Conservation (phyloP, 192 early-diverging fungal species). For the Jimgerdemannia lactiflua region DNA sequence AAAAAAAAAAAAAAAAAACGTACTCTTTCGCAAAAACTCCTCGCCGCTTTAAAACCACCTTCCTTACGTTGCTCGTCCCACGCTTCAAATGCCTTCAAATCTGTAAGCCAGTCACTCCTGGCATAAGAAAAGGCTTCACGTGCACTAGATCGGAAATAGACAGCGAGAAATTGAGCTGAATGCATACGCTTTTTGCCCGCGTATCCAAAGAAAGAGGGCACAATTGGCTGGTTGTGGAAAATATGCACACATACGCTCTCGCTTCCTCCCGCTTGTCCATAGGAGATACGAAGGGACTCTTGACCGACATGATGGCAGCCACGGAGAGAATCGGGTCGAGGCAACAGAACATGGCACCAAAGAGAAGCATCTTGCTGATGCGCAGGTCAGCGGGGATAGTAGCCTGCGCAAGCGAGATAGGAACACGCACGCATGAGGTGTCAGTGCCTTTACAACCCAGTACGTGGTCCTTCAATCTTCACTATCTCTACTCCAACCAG, state of each 20-base stretch:
- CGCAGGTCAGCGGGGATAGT: slow-evolving; percentile 75
- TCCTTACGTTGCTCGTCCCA: slow-evolving; percentile 32
- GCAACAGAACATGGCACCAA: slow-evolving; percentile 70
- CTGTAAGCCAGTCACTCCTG: slow-evolving; percentile 69
- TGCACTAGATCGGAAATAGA: slow-evolving; percentile 21
- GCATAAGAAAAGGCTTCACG: slow-evolving; percentile 36
- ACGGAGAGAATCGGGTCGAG: slow-evolving; percentile 71
- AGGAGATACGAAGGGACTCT: slow-evolving; percentile 41
- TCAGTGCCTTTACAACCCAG: no score
- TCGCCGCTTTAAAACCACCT: slow-evolving; percentile 16
- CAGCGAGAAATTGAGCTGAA: no score
- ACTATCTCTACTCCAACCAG: neutral
- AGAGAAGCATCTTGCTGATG: slow-evolving; percentile 76
- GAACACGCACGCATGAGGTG: no score
- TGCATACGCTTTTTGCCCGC: no score
- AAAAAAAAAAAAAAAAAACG: neutral
- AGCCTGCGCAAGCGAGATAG: slow-evolving; percentile 19
- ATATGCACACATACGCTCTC: slow-evolving; percentile 26
- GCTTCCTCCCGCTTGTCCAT: slow-evolving; percentile 55
- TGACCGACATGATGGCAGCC: slow-evolving; percentile 61
- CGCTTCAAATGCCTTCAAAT: slow-evolving; percentile 47
- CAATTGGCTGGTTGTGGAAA: neutral
- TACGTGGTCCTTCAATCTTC: neutral
- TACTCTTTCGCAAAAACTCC: slow-evolving; percentile 37
- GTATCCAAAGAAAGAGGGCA: no score